Evolutionary conservation across 2,329 filamentous ascomycete genomes (phyloP), one percentile per base, ranked within the genome.

Genomic region (Mariannaea elegans): DNA sequence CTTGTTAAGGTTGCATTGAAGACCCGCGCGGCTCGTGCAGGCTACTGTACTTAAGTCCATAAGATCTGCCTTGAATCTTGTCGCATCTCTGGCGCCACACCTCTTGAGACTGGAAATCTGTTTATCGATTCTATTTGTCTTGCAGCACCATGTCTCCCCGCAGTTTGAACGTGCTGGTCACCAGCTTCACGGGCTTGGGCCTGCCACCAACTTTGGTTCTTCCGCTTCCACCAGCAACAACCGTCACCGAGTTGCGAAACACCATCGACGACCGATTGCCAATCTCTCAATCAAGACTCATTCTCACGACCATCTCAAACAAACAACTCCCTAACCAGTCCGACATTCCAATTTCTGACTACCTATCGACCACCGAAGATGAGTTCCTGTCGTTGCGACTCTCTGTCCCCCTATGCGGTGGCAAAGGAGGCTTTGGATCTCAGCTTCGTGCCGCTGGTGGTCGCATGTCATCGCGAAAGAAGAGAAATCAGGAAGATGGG

Each of bases 401-500:
- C 27, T 90, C 88, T 7, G 82, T 90, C 2, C 90, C 91, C 6
- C 80, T 97, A 36, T 91, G 90, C 68, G 95, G 96, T 80, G 96
- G 96, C 74, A 99, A 99, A 75, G 95, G 95, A 77, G 95, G 95
- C 72, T 99, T 99, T 75, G 95, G 95, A 53, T 98, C 94, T 2
- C 96, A 99, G 76, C 88, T 99, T 34, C 92, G 96, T 73, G 95
- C 96, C 0, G 95, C 95, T 3, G 95, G 96, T 73, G 95, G 96
- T 38, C 94, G 96, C 80, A 99, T 99, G 95, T 97, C 93, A 2
- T 94, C 92, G n/a, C 86, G 87, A 71, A 96, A 96, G 81, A 95
- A 94, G 83, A 90, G 90, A 72, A 90, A 90, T 56, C 87, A 91
- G 69, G 93, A 97, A 34, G 89, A 93, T 71, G 94, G 89, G 21